Conservation (phyloP, 768 basidiomycete genomes). For the Gloeostereum incarnatum region DNA sequence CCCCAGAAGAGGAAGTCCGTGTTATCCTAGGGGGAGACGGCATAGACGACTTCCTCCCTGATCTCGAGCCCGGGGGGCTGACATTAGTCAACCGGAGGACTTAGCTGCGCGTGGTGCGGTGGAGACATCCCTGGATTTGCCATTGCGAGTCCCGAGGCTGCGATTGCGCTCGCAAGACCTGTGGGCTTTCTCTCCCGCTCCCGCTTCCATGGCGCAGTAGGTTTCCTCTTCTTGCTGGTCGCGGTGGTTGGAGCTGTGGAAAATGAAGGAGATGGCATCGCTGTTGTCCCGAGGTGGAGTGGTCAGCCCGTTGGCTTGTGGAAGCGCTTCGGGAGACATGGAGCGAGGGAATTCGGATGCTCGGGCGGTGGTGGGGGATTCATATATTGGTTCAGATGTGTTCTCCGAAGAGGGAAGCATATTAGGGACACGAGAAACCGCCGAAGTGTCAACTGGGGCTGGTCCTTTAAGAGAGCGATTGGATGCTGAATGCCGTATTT, state of each 20-base stretch:
- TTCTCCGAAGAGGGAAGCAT: no score
- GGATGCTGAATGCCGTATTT: no score
- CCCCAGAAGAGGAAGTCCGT: slow-evolving; percentile 1
- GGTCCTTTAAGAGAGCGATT: no score
- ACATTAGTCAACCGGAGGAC: slow-evolving; percentile 12
- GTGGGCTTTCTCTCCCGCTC: slow-evolving; percentile 34
- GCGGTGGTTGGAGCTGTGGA: neutral
- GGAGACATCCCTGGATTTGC: slow-evolving; percentile 43
- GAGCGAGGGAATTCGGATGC: no score
- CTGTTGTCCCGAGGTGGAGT: no score
- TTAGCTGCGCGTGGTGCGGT: slow-evolving; percentile 33
- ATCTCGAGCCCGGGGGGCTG: neutral
- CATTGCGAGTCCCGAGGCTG: slow-evolving; percentile 60
- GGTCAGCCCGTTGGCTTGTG: no score
- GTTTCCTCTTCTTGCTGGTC: slow-evolving; percentile 17
- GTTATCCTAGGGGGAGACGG: slow-evolving; percentile 4
- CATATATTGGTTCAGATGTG: no score
- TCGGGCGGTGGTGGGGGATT: no score
- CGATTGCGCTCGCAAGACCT: slow-evolving; percentile 59
- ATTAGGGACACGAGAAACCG: no score
- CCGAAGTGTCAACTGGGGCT: no score
- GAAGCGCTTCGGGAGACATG: no score
- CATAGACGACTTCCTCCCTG: slow-evolving; percentile 7
- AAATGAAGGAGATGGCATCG: no score
- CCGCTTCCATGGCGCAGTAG: slow-evolving; percentile 35